Evolutionary conservation across 371 early-diverging fungal species (phyloP).

Genomic region (Rhizopus sp.): DNA sequence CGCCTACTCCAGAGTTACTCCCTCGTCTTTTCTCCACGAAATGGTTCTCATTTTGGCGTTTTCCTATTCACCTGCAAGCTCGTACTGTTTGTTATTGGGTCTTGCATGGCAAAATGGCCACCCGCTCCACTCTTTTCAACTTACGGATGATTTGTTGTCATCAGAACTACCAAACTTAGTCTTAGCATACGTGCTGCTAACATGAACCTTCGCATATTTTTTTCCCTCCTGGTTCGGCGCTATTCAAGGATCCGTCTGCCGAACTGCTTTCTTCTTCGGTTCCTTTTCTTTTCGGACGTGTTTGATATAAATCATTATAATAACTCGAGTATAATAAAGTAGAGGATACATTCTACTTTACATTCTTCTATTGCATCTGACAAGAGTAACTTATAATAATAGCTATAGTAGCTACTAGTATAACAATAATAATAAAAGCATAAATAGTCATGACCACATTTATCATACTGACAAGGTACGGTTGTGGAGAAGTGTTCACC

Average conservation of each 20-base stretch:
- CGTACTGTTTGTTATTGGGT: constrained; percentile 6
- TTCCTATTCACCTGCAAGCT: background rate
- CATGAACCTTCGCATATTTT: constrained; percentile 1
- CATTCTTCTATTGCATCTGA: too few relatives aligned
- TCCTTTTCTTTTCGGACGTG: constrained; percentile 5
- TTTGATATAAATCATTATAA: too few relatives aligned
- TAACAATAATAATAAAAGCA: too few relatives aligned
- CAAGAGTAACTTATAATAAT: too few relatives aligned
- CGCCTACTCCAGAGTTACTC: constrained; percentile 24
- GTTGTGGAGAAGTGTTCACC: too few relatives aligned
- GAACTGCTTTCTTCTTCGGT: background rate
- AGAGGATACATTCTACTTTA: too few relatives aligned
- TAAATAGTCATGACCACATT: too few relatives aligned
- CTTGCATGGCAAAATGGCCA: constrained; percentile 1
- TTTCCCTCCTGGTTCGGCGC: background rate
- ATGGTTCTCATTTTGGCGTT: constrained; percentile 2
- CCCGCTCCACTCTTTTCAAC: background rate
- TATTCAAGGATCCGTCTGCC: background rate
- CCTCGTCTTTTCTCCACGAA: too few relatives aligned
- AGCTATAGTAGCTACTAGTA: too few relatives aligned
- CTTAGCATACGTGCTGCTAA: constrained; percentile 1
- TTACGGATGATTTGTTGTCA: background rate
- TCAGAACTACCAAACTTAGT: constrained; percentile 2
- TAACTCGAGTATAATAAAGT: too few relatives aligned
- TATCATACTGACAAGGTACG: too few relatives aligned